Evolutionary conservation across 305 asterid species (phyloP).

Genomic region (Fraxinus floribunda): DNA sequence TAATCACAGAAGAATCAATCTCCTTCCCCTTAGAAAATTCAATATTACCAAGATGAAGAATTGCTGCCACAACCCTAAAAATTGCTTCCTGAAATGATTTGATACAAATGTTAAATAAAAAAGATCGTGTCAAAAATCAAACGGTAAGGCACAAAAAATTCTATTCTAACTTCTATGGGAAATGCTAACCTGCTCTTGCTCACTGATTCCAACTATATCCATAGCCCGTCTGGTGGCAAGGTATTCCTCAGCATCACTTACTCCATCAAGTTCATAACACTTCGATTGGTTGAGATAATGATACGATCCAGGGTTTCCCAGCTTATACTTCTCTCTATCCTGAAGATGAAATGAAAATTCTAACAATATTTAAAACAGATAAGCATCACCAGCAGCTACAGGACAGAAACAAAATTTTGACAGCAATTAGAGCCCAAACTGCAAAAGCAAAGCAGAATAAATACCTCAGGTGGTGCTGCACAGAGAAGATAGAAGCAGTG

Average conservation of each 20-base stretch:
- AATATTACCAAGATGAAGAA: conserved; percentile 96
- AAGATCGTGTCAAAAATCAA: conserved; percentile 12
- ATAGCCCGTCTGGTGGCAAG: conserved; percentile 97
- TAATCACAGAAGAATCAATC: conserved; percentile 90
- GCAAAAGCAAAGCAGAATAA: conserved; percentile 21
- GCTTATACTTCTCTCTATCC: conserved; percentile 85
- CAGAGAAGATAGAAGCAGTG: conserved; percentile 99
- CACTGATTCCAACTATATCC: conserved; percentile 99
- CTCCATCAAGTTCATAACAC: conserved; percentile 82
- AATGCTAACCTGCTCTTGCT: conserved; percentile 81
- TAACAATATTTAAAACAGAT: conserved; percentile 24
- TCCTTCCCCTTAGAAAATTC: conserved; percentile 96
- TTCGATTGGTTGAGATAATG: conserved; percentile 94
- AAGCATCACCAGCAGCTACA: conserved; percentile 19
- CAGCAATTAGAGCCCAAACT: conserved; percentile 18
- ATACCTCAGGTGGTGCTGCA: conserved; percentile 93
- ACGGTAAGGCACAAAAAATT: conserved; percentile 9
- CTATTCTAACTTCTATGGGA: conserved; percentile 14
- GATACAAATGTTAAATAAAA: conserved; percentile 10
- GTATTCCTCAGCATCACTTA: conserved; percentile 87
- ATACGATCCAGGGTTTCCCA: conserved; percentile 68
- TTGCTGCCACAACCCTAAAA: conserved; percentile 92
- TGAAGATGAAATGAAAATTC: conserved; percentile 33
- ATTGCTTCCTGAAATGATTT: conserved; percentile 71
- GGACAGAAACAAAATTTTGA: conserved; percentile 18